Evolutionary conservation across 2,329 filamentous ascomycete species (phyloP), one percentile per base, ranked within the genome.

Genomic region (Trichophyton benhamiae): DNA sequence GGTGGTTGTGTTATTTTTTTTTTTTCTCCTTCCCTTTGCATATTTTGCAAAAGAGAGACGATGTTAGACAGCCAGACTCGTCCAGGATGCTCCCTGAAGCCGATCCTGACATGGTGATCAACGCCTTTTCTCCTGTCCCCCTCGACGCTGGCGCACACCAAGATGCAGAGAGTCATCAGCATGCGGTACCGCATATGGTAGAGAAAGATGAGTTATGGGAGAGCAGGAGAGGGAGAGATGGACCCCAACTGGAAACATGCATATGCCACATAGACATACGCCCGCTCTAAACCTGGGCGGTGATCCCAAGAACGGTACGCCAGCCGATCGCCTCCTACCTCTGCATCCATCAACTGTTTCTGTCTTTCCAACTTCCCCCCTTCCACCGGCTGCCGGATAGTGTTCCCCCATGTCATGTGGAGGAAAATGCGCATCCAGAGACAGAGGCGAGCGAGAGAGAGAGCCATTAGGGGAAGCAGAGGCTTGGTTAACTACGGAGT

Each of bases 61-160:
- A 13, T 2, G 33, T 38, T 25, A n/a, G 46, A 25, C 8, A 27
- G 20, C 46, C 46, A 27, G 49, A 36, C 49, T 55, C 27, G 49
- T 55, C 49, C 27, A 55, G 49, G 49, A 55, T 55, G 27, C 49
- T 33, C 49, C 49, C 27, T 55, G 49, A 55, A 36, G 49, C n/a
- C 15, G 49, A 55, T 55, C 49, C n/a, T 33, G n/a, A 55, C 4
- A 55, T 33, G 49, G 27, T 55, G 49, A 55, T 55, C 49, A 55
- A 55, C 49, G 49, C 49, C 49, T 53, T 53, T 48, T 27, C 20
- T 36, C 9, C 33, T 38, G 33, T 13, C 27, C 49, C 41, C n/a
- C n/a, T 36, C 27, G 27, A 17, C 25, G 6, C 22, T 36, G 49
- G 27, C 38, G 17, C 49, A 55, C 30, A 27, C 6, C 13, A 4